Conservation (phyloP, 192 early-diverging fungal genomes). For the Coemansia sp. region DNA sequence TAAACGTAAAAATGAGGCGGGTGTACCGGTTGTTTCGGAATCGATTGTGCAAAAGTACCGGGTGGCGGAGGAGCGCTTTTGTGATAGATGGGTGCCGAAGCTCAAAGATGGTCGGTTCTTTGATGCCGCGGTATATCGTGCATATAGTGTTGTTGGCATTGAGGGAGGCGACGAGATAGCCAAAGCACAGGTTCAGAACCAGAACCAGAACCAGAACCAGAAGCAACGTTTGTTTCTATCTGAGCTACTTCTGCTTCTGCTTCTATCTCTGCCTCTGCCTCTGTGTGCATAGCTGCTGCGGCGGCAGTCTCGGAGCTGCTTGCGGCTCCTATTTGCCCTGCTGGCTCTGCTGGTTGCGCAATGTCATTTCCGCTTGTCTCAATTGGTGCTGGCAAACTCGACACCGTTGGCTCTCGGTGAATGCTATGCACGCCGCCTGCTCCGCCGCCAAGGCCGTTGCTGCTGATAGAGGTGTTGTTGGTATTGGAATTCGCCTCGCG, state of each 20-base stretch:
- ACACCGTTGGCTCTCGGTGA: too few relatives aligned
- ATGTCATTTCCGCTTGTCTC: too few relatives aligned
- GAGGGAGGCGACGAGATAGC: too few relatives aligned
- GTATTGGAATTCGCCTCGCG: too few relatives aligned
- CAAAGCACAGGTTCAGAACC: too few relatives aligned
- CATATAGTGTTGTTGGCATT: slow-evolving; percentile 16
- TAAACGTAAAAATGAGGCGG: neutral
- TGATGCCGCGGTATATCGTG: slow-evolving; percentile 20
- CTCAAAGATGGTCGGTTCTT: slow-evolving; percentile 22
- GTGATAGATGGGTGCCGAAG: slow-evolving; percentile 10
- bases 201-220: too few relatives aligned
- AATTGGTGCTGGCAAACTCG: too few relatives aligned
- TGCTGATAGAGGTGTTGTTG: too few relatives aligned
- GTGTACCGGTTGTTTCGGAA: neutral
- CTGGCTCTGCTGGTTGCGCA: too few relatives aligned
- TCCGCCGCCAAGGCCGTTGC: too few relatives aligned
- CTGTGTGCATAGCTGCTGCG: neutral
- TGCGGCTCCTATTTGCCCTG: too few relatives aligned
- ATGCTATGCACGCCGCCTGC: too few relatives aligned
- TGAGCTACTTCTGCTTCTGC: slow-evolving; percentile 34
- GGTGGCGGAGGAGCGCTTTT: slow-evolving; percentile 18
- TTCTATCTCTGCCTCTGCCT: neutral
- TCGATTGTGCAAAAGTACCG: slow-evolving; percentile 7
- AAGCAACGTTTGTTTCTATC: neutral
- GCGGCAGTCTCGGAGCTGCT: neutral